Percentiles rank a stretch among this genome's conserved stretches.
These are phyloP conservation scores for Podochytrium sp. DNA, from an alignment of 192 early-diverging fungal species.

Conservation along the genomic window DNA sequence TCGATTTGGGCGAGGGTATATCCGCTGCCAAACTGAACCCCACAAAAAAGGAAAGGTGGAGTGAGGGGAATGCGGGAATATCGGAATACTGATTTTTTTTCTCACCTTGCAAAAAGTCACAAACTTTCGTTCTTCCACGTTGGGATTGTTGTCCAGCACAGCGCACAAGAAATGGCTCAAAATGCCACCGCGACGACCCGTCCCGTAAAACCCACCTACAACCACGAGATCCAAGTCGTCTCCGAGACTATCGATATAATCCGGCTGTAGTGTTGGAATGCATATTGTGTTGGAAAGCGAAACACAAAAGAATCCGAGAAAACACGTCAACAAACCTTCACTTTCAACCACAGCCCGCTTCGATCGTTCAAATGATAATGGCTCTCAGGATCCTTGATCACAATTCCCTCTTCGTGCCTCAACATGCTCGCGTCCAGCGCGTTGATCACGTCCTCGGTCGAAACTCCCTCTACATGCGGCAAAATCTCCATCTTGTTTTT, in stretches of 20 bases:
- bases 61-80: too few relatives aligned
- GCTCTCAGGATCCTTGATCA: slow-evolving; percentile 72
- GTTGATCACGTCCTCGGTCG: slow-evolving; percentile 62
- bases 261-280: too few relatives aligned
- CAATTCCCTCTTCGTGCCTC: slow-evolving; percentile 60
- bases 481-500: slow-evolving; percentile 62
- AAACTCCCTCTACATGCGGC: slow-evolving; percentile 49
- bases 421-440: slow-evolving; percentile 61
- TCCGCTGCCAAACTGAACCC: slow-evolving; percentile 63
- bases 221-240: slow-evolving; percentile 78
- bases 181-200: slow-evolving; percentile 61
- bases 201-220: slow-evolving; percentile 66
- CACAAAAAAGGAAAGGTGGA: too few relatives aligned
- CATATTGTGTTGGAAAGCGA: too few relatives aligned
- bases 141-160: slow-evolving; percentile 46
- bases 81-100: too few relatives aligned
- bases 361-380: slow-evolving; percentile 58
- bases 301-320: too few relatives aligned
- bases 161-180: slow-evolving; percentile 66
- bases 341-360: slow-evolving; percentile 69
- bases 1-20: slow-evolving; percentile 65
- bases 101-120: slow-evolving; percentile 63
- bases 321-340: slow-evolving; percentile 60
- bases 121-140: slow-evolving; percentile 8
- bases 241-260: slow-evolving; percentile 70